Evolutionary conservation across 2,329 filamentous ascomycete species (phyloP).

Genomic region (Aspergillus pseudoviridinutans): DNA sequence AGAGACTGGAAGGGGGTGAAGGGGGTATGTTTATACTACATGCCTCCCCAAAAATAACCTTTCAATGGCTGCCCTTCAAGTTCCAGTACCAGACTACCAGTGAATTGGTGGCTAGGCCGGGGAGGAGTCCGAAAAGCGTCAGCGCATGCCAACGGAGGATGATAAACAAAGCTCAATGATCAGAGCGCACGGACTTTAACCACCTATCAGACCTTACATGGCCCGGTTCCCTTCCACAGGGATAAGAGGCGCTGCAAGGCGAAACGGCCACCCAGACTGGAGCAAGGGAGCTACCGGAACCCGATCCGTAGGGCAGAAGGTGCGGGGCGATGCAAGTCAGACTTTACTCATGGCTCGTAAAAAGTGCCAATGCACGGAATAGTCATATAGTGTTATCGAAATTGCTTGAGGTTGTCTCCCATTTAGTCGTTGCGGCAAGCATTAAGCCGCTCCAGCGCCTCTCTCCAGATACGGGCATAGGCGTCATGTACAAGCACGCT

Average conservation of each 20-base stretch:
- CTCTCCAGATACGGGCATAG: not conserved
- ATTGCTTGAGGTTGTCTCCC: not conserved
- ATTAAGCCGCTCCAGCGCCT: not conserved
- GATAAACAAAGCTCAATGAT: slow-evolving; percentile 34
- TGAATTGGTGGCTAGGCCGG: slow-evolving; percentile 28
- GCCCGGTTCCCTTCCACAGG: slow-evolving; percentile 32
- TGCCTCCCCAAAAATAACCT: slow-evolving; percentile 21
- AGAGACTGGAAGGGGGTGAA: slow-evolving; percentile 20
- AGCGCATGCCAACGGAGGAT: slow-evolving; percentile 36
- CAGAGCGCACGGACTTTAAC: slow-evolving; percentile 30
- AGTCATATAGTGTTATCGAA: not conserved
- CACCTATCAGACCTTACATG: slow-evolving; percentile 39
- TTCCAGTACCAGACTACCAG: slow-evolving; percentile 6
- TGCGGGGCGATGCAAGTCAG: not conserved
- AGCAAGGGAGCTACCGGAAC: slow-evolving; percentile 25
- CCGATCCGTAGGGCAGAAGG: slow-evolving; percentile 13
- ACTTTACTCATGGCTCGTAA: not conserved
- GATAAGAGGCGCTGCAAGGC: slow-evolving; percentile 28
- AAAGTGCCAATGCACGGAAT: not conserved
- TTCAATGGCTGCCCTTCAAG: not conserved
- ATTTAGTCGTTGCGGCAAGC: not conserved
- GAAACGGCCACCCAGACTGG: slow-evolving; percentile 23
- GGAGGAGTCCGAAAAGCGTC: slow-evolving; percentile 14
- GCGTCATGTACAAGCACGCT: not conserved
- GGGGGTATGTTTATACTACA: slow-evolving; percentile 39